Percentiles rank a stretch among this genome's conserved stretches.
Conservation (phyloP, 495 filamentous ascomycete genomes). For the Filosporella fistucella region DNA sequence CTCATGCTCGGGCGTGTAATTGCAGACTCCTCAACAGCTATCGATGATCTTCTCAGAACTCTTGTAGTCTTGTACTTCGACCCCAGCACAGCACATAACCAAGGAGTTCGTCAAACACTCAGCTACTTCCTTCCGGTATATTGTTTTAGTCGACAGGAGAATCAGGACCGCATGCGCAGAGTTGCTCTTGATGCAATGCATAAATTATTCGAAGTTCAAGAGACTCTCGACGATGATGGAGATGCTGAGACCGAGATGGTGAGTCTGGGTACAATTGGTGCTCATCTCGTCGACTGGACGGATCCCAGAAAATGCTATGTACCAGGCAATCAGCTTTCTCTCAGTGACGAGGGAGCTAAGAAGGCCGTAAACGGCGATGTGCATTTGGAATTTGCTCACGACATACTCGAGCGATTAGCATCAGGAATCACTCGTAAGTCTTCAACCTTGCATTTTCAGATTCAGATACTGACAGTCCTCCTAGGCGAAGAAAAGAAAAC, state of each 20-base stretch:
- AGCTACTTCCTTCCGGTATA: slow-evolving; percentile 97
- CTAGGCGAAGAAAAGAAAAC: slow-evolving; percentile 82
- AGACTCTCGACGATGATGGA: slow-evolving; percentile 65
- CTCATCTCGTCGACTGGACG: slow-evolving; percentile 91
- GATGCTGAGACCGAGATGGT: slow-evolving; percentile 82
- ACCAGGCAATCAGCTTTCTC: slow-evolving; percentile 50
- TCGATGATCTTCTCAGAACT: slow-evolving; percentile 70
- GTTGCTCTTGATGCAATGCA: slow-evolving; percentile 68
- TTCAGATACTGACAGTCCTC: background rate
- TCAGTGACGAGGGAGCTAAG: slow-evolving; percentile 50
- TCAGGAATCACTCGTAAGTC: slow-evolving; percentile 57
- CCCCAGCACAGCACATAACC: slow-evolving; percentile 76
- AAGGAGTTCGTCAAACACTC: slow-evolving; percentile 81
- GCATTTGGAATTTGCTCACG: slow-evolving; percentile 61
- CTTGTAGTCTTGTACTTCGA: slow-evolving; percentile 87
- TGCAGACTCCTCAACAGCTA: slow-evolving; percentile 43
- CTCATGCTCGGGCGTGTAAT: slow-evolving; percentile 73
- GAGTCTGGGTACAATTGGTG: slow-evolving; percentile 64
- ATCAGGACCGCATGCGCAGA: slow-evolving; percentile 71
- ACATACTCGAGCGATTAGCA: slow-evolving; percentile 54
- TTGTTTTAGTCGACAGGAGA: slow-evolving; percentile 74
- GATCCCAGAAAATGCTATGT: slow-evolving; percentile 84
- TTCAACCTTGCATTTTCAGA: slow-evolving; percentile 5
- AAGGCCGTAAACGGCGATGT: slow-evolving; percentile 60
- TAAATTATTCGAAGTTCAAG: slow-evolving; percentile 58